Base-by-base conservation (phyloP, 768 basidiomycete genomes). In the Hydnomerulius pinastri region DNA sequence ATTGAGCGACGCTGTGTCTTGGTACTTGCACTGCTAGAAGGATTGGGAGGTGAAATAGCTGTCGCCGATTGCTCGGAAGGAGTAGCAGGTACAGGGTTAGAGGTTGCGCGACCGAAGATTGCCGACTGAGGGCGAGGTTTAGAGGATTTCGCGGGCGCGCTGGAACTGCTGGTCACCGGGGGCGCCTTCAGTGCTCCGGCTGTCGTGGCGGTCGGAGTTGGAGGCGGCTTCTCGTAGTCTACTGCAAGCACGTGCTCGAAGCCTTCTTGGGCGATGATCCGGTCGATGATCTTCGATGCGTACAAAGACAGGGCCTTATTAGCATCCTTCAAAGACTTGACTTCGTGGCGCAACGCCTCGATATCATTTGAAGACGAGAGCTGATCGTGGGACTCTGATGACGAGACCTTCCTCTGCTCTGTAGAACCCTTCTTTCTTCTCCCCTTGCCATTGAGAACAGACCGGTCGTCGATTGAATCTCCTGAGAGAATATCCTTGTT, bases 231-330 rank as follows among this genome's bases (percentile, higher is more conserved):
- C 41, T 90, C 88, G 59, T 90, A 96, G 68, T 98, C 95, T 38
- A 82, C 86, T n/a, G 95, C 90, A 29, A 98, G 82, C 47, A 98
- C 90, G 60, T 96, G 92, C 69, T 98, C 96, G 71, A 96, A 98
- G 20, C 94, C 94, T 70, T 97, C 95, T 68, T 95, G 89, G 1
- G 89, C 81, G 60, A 98, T 96, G 64, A 98, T 97, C 38, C 95
- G 84, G 73, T 98, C 96, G 62, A 98, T 90, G 58, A 98, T 98
- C 77, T 98, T 98, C 39, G 92, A 93, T 4, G 95, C 93, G 63
- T 98, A 98, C 33, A 98, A 72, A 15, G 92, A 92, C 11, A 98
- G 75, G 1, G 95, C 95, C 68, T 96, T 96, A 76, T 97, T 98
- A 37, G 92, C 92, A 65, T 97, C 95, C 66, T 88, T 90, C 69